Evolutionary conservation across 305 asterid genomes (phyloP).

Genomic region (Coffea humblotiana): DNA sequence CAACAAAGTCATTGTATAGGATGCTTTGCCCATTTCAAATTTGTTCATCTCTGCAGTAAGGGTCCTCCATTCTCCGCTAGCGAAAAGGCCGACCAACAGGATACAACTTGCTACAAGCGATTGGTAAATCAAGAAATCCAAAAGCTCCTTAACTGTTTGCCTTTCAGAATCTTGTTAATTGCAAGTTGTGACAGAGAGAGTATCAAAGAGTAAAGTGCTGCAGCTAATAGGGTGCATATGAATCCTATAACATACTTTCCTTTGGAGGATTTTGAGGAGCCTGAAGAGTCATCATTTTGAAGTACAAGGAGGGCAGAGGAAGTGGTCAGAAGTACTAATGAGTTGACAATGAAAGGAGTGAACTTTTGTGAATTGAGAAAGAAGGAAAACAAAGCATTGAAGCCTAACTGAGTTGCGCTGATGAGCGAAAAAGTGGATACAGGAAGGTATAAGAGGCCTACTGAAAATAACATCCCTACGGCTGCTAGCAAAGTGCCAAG

Average conservation of each 20-base stretch:
- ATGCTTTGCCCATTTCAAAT: slow-evolving; percentile 37
- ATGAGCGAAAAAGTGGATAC: slow-evolving; percentile 51
- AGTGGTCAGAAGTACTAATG: slow-evolving; percentile 43
- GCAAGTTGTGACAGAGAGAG: slow-evolving; percentile 51
- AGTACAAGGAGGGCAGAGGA: slow-evolving; percentile 53
- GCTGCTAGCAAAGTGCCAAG: slow-evolving; percentile 45
- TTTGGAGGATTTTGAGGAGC: slow-evolving; percentile 13
- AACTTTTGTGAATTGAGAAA: slow-evolving; percentile 49
- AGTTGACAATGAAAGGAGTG: slow-evolving; percentile 45
- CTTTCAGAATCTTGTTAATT: slow-evolving; percentile 40
- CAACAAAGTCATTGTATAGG: slow-evolving; percentile 45
- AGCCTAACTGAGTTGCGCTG: slow-evolving; percentile 46
- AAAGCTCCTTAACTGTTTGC: slow-evolving; percentile 29
- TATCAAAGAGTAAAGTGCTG: slow-evolving; percentile 46
- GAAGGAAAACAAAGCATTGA: slow-evolving; percentile 62
- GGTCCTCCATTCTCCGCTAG: slow-evolving; percentile 56
- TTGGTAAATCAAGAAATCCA: slow-evolving; percentile 44
- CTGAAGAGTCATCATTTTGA: slow-evolving; percentile 17
- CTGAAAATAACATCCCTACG: slow-evolving; percentile 33
- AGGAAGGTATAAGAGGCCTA: slow-evolving; percentile 50
- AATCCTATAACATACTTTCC: slow-evolving; percentile 41
- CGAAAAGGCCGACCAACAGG: slow-evolving; percentile 46
- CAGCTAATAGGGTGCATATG: slow-evolving; percentile 45
- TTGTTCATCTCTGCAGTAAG: slow-evolving; percentile 42
- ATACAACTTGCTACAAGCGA: slow-evolving; percentile 29